Percentiles rank a stretch among this genome's conserved stretches.
Conservation (phyloP, 1,284 basidiomycete species). For the Leccinum holopus region DNA sequence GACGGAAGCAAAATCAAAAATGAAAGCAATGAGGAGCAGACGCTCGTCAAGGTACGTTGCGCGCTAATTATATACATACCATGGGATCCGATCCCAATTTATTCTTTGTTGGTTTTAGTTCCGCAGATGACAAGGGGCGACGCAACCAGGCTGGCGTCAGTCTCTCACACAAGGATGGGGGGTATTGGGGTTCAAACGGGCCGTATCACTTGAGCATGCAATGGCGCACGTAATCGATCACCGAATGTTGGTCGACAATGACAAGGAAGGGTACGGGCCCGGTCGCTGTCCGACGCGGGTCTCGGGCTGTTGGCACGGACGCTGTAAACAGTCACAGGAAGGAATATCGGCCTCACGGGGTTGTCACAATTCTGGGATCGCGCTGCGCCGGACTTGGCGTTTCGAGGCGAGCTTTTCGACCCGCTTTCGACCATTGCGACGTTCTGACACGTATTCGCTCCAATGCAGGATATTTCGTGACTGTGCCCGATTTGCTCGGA, state of each 20-base stretch:
- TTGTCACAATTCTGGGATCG: slow-evolving; percentile 6
- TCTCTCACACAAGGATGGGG: no score
- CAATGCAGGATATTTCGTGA: slow-evolving; percentile 18
- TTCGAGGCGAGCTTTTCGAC: slow-evolving; percentile 6
- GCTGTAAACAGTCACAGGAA: no score
- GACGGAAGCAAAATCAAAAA: background rate
- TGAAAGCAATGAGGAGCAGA: background rate
- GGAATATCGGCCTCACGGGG: slow-evolving; percentile 1
- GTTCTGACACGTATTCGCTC: background rate
- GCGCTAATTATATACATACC: background rate
- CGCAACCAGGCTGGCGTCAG: no score
- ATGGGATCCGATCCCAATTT: background rate
- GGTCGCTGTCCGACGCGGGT: no score
- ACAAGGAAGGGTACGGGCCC: no score
- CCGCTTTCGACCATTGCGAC: background rate
- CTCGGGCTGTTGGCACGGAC: no score
- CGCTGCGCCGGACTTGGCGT: slow-evolving; percentile 9
- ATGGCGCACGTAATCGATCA: no score
- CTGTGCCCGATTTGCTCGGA: slow-evolving; percentile 22
- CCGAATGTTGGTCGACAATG: no score
- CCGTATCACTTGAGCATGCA: no score
- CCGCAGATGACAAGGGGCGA: no score
- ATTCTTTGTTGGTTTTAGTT: no score
- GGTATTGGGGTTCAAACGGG: no score
- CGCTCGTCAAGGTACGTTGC: slow-evolving; percentile 14